Base-by-base conservation (phyloP, 176 grass and related monocot genomes). In the Oryza australiensis region DNA sequence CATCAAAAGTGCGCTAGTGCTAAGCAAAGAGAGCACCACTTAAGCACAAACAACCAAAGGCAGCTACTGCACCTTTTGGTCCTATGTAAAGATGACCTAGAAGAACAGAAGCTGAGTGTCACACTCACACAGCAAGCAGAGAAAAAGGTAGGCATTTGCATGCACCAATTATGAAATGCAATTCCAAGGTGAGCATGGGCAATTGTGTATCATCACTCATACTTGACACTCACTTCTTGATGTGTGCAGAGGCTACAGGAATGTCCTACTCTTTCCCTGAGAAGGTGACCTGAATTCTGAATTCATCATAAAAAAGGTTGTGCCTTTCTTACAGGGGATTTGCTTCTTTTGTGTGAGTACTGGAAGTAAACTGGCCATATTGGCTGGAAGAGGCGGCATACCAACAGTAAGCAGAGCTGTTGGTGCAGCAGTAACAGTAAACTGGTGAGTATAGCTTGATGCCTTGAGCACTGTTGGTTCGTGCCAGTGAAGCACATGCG, bases 401-500 rank as follows among this genome's bases (percentile, higher is more conserved):
- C 51, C 16, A 55, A 55, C 51, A 64, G 70, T 30, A 66, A 42
- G 62, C 65, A 66, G 51, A 49, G n/a, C 34, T 66, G 32, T 69
- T 48, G 26, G 62, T 34, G 51, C 74, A 69, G 65, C 33, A 62
- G 60, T 65, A 81, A 66, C 72, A 81, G 72, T 69, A 65, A 78
- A 66, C 62, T 12, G 5, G 40, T 1, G 62, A 41, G 22, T 27
- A 76, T 40, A 11, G 38, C 9, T 40, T 2, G 38, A 10, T 40
- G 9, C 41, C 62, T 42, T 40, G 85, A 77, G n/a, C 23, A 5
- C 51, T 74, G 41, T 53, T 65, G 75, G 43, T 43, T 43, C n/a
- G 80, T 66, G 68, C 73, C 74, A 83, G 86, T 7, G 42, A 72
- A 38, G 80, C 43, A 38, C 82, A 84, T 84, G 86, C 84, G 86